Base-by-base conservation (phyloP, 495 filamentous ascomycete genomes). In the Penicillium cinerascens region DNA sequence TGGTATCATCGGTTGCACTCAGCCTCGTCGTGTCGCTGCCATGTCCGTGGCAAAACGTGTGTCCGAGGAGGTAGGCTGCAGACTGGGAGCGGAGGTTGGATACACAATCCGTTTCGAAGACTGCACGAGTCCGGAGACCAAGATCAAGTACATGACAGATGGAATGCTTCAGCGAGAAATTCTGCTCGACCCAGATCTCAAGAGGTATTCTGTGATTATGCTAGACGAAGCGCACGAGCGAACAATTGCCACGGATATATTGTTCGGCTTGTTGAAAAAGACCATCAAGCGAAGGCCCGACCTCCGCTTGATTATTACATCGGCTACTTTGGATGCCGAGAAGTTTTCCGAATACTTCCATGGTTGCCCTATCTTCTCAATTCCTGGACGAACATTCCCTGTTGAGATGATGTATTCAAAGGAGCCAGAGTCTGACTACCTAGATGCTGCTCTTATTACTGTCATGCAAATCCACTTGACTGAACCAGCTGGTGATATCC, bases 121-220 rank as follows among this genome's bases (percentile, higher is more conserved):
- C 62, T 87, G 84, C 62, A 96, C 93, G 0, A 88, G 85, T 55
- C 85, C 91, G 1, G 84, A 88, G 13, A 98, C 93, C 11, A 86
- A 85, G 66, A 97, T 99, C 75, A 97, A 97, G 72, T 99, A 97
- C 71, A 97, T 97, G 92, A 99, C 93, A 11, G 93, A 99, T 56
- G 93, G 93, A 69, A 99, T 97, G 87, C 81, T 99, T 60, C 86
- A 97, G 72, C 76, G 93, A 71, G 95, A 99, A 69, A 89, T 97
- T 52, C 75, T 99, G 15, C 75, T 97, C 25, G 95, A 97, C 63
- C 88, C 91, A 0, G 83, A 92, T 60, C 70, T 97, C 40, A 88
- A 81, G 65, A 82, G 85, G 58, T 99, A 99, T 59, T 91, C 88
- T 3, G 89, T 95, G 48, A 97, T 99, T 60, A 97, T 99, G 89